Evolutionary conservation across 2,329 filamentous ascomycete species (phyloP).

Genomic region (Botrytis pseudocinerea): DNA sequence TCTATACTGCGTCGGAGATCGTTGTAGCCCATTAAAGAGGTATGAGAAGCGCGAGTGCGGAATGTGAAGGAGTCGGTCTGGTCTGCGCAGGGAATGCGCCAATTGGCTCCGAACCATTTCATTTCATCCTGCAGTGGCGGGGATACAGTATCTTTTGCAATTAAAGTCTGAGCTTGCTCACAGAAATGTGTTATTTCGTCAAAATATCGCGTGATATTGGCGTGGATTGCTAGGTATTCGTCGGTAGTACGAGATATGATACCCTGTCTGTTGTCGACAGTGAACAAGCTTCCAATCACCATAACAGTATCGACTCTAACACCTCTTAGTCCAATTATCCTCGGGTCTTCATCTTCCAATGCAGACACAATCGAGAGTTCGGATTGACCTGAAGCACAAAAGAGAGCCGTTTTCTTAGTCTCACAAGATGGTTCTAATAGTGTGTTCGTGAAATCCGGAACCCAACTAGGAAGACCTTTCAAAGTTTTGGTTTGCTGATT

Average conservation of each 20-base stretch:
- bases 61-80: background rate
- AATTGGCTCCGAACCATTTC: slow-evolving; percentile 20
- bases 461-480: slow-evolving; percentile 19
- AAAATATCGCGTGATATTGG: background rate
- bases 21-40: slow-evolving; percentile 4
- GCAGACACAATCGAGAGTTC: background rate
- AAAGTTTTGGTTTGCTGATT: slow-evolving; percentile 18
- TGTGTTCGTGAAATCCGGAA: slow-evolving; percentile 20
- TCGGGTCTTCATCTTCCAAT: background rate
- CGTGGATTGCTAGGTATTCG: background rate
- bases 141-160: too few species aligned
- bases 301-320: background rate
- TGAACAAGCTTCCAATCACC: background rate
- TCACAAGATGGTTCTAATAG: slow-evolving; percentile 6
- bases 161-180: background rate
- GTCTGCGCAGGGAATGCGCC: slow-evolving; percentile 24
- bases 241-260: background rate
- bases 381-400: background rate
- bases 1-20: slow-evolving; percentile 21
- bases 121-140: background rate
- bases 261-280: background rate
- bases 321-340: background rate
- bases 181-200: slow-evolving; percentile 16
- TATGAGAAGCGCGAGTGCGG: background rate
- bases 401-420: slow-evolving; percentile 1